phyloP scores from a whole-genome alignment of 2,329 filamentous ascomycete genomes.

The Nemania sp. region DNA sequence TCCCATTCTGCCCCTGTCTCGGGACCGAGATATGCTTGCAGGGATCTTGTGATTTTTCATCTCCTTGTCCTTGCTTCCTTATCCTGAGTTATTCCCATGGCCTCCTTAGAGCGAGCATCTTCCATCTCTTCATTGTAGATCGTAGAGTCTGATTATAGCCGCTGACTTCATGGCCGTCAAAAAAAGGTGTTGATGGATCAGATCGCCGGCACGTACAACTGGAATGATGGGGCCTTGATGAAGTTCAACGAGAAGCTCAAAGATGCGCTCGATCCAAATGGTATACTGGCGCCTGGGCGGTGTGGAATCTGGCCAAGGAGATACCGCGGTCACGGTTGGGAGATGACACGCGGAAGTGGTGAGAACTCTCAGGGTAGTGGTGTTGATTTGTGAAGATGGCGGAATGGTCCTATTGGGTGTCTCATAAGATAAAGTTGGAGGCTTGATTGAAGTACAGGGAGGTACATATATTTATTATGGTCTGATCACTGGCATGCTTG shows the following conservation, averaged over 20 bases:
- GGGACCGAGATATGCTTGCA: no score
- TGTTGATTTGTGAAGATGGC: conserved; percentile 26
- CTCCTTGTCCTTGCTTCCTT: not conserved
- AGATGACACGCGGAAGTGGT: conserved; percentile 41
- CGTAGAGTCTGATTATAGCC: no score
- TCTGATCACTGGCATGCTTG: no score
- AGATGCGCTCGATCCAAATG: conserved; percentile 46
- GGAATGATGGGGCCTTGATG: conserved; percentile 46
- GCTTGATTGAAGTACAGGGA: no score
- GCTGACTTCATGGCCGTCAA: not conserved
- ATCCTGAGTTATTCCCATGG: not conserved
- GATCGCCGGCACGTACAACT: conserved; percentile 47
- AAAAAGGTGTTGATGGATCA: conserved; percentile 46
- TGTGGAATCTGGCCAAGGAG: conserved; percentile 40
- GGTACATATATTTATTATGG: no score
- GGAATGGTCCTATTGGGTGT: no score
- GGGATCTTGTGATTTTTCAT: not conserved
- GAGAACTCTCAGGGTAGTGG: conserved; percentile 39
- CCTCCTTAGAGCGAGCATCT: not conserved
- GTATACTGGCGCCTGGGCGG: conserved; percentile 40
- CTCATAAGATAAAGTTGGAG: no score
- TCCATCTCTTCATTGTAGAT: not conserved
- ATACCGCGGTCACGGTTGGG: conserved; percentile 42
- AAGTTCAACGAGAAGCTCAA: conserved; percentile 47
- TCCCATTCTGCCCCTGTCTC: not conserved